These are phyloP conservation scores for Secale cereale DNA, from an alignment of 176 grass and related monocot genomes.

Conservation along the genomic window DNA sequence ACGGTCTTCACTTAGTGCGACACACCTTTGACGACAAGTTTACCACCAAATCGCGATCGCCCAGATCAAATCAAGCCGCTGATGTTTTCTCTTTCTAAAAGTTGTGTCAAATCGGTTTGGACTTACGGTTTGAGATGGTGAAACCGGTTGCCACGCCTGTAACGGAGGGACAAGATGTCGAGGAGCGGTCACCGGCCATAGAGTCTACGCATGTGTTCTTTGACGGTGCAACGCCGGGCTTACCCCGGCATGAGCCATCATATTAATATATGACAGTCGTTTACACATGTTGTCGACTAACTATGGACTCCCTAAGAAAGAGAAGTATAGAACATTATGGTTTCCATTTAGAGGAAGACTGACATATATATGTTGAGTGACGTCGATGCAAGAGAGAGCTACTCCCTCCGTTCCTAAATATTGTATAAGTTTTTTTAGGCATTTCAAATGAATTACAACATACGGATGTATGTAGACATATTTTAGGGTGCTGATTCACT, in stretches of 20 bases:
- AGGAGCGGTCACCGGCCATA: background rate
- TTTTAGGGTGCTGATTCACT: no score
- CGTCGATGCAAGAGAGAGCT: background rate
- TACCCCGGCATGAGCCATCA: no score
- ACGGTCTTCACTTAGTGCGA: conserved; percentile 17
- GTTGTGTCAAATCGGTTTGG: background rate
- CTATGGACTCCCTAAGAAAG: background rate
- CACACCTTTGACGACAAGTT: conserved; percentile 18
- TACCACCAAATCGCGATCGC: conserved; percentile 8
- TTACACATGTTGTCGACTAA: background rate
- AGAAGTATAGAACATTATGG: background rate
- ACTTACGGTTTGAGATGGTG: background rate
- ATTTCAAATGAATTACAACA: no score
- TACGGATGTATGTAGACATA: no score
- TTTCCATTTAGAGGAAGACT: background rate
- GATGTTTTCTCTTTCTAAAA: background rate
- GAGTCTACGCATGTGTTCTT: background rate
- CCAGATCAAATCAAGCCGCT: background rate
- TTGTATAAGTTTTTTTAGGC: no score
- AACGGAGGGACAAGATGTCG: background rate
- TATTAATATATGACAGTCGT: background rate
- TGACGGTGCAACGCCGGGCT: no score
- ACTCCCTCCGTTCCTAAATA: no score
- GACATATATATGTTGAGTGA: background rate
- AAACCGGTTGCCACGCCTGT: background rate